These are phyloP conservation scores for Penicillium aurantiogriseum DNA, from an alignment of 2,329 filamentous ascomycete species.

Conservation along the genomic window DNA sequence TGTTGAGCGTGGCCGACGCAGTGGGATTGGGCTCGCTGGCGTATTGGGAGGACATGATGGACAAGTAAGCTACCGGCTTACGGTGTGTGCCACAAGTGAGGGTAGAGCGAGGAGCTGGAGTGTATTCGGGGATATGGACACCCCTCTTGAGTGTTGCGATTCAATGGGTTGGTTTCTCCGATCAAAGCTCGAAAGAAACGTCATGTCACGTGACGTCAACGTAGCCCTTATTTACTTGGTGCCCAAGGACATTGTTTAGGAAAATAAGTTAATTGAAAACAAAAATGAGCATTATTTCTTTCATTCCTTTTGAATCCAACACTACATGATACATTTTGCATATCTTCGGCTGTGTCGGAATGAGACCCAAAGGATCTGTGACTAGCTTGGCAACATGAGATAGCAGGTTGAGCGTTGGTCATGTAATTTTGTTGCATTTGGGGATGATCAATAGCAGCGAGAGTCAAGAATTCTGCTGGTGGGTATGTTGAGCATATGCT, in stretches of 20 bases:
- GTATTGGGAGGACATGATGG: slow-evolving; percentile 79
- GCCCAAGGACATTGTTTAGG: neutral
- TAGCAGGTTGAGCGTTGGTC: neutral
- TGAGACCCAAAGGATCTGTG: neutral
- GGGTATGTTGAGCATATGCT: neutral
- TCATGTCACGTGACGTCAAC: slow-evolving; percentile 23
- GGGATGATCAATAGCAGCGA: neutral
- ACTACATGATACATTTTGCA: neutral
- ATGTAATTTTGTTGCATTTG: slow-evolving; percentile 3
- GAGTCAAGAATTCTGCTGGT: neutral
- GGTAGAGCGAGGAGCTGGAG: neutral
- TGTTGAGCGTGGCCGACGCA: slow-evolving; percentile 86
- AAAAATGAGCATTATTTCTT: neutral
- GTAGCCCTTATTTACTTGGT: neutral
- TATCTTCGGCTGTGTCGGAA: neutral
- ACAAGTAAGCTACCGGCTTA: neutral
- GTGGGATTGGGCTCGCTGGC: slow-evolving; percentile 94
- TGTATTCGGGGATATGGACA: neutral
- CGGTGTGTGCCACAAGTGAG: neutral
- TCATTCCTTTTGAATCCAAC: neutral
- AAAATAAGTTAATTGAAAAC: neutral
- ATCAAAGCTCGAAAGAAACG: slow-evolving; percentile 18
- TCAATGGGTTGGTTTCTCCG: neutral
- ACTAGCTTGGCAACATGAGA: neutral
- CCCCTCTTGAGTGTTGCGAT: slow-evolving; percentile 1